Evolutionary conservation across 2,329 filamentous ascomycete genomes (phyloP).

Genomic region (Emergomyces pasteurianus): DNA sequence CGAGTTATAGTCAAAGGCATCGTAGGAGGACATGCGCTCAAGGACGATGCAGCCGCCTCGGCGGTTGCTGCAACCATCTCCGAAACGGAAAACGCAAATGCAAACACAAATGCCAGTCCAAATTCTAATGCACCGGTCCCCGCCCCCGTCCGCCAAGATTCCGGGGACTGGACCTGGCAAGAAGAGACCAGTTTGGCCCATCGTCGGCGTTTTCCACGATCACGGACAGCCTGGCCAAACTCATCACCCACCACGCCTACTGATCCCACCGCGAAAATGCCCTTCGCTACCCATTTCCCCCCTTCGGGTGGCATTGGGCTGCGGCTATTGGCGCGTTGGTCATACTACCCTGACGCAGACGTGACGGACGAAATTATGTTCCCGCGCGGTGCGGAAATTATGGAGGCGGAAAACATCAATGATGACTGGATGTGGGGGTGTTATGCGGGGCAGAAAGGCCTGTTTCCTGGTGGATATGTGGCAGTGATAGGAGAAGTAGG

Average conservation of each 20-base stretch:
- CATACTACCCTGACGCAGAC: slow-evolving; percentile 56
- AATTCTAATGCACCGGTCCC: slow-evolving; percentile 12
- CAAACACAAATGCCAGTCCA: slow-evolving; percentile 19
- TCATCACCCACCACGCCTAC: slow-evolving; percentile 44
- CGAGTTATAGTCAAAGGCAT: slow-evolving; percentile 58
- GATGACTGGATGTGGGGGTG: slow-evolving; percentile 82
- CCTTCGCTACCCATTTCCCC: slow-evolving; percentile 41
- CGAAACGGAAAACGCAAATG: neutral
- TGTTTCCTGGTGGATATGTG: slow-evolving; percentile 75
- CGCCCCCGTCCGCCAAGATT: slow-evolving; percentile 8
- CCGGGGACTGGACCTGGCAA: slow-evolving; percentile 33
- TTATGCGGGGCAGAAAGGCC: slow-evolving; percentile 66
- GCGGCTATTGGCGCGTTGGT: slow-evolving; percentile 55
- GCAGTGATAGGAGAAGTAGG: slow-evolving; percentile 32
- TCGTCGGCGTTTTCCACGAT: slow-evolving; percentile 9
- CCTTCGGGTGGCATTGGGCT: slow-evolving; percentile 63
- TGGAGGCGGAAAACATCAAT: slow-evolving; percentile 76
- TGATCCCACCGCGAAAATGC: slow-evolving; percentile 10
- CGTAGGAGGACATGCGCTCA: slow-evolving; percentile 63
- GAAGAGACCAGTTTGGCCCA: slow-evolving; percentile 19
- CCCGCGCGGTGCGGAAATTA: slow-evolving; percentile 68
- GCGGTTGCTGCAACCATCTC: slow-evolving; percentile 14
- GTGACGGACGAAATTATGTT: slow-evolving; percentile 65
- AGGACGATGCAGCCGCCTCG: slow-evolving; percentile 35
- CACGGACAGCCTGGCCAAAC: slow-evolving; percentile 5